Percentiles rank a stretch among this genome's conserved stretches.
Conservation (phyloP, 306 rosid genomes). For the Echinosophora koreensis region DNA sequence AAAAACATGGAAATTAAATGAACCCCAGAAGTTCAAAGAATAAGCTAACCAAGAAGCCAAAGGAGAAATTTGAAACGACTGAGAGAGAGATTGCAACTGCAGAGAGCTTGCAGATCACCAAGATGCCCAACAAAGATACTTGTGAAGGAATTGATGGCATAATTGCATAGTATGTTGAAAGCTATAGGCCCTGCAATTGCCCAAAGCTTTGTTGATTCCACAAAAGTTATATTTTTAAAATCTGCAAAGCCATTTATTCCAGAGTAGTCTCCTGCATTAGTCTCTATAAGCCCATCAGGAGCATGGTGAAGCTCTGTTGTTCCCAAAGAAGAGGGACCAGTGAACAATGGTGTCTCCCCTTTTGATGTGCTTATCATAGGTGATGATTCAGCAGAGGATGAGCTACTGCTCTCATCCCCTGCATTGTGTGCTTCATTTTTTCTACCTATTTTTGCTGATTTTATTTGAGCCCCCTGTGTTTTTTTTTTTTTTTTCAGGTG, state of each 20-base stretch:
- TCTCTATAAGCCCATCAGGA: conserved; percentile 54
- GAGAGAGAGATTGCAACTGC: conserved; percentile 82
- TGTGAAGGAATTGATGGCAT: conserved; percentile 81
- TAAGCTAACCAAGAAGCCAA: conserved; percentile 85
- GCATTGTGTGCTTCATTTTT: conserved; percentile 25
- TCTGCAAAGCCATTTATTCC: conserved; percentile 40
- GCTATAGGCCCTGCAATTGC: conserved; percentile 81
- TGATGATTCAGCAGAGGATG: conserved; percentile 48
- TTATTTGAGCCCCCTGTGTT: conserved; percentile 20
- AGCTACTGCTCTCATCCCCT: conserved; percentile 50
- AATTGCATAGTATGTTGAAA: conserved; percentile 78
- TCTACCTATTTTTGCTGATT: conserved; percentile 56
- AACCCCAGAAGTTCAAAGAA: background rate
- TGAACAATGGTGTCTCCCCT: conserved; percentile 33
- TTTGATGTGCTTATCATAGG: background rate
- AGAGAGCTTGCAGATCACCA: conserved; percentile 82
- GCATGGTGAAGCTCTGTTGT: conserved; percentile 62
- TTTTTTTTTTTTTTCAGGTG: background rate
- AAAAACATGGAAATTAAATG: background rate
- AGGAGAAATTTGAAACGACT: conserved; percentile 80
- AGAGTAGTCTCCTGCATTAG: conserved; percentile 60
- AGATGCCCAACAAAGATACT: conserved; percentile 81
- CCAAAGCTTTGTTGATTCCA: conserved; percentile 73
- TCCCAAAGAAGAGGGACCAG: background rate
- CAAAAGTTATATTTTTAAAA: conserved; percentile 41